phyloP scores from a whole-genome alignment of 164 flowering plant genomes.

The Nymphaea thermarum region DNA sequence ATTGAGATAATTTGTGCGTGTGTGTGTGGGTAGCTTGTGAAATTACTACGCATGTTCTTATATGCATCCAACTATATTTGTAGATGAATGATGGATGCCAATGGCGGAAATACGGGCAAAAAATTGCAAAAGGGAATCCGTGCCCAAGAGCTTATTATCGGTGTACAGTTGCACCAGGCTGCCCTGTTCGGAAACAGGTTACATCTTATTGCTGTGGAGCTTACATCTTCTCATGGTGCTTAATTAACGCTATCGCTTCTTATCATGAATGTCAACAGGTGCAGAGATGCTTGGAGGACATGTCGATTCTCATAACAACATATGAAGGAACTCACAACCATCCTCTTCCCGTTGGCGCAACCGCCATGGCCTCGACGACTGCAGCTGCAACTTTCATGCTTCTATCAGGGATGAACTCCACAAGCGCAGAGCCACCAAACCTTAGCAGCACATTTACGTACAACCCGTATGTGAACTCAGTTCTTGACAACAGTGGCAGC shows the following conservation, averaged over 20 bases:
- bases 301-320: conserved; percentile 65
- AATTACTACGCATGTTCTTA: too few species aligned
- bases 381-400: conserved; percentile 31
- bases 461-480: conserved; percentile 2
- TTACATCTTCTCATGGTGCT: too few species aligned
- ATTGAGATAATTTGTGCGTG: too few species aligned
- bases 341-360: conserved; percentile 62
- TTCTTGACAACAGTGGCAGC: background rate
- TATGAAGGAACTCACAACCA: conserved; percentile 77
- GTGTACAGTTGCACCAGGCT: conserved; percentile 62
- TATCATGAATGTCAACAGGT: conserved; percentile 21
- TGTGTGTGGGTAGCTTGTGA: too few species aligned
- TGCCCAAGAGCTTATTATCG: conserved; percentile 78
- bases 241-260: background rate
- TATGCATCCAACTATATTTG: background rate
- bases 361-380: conserved; percentile 60
- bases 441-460: background rate
- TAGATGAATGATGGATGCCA: conserved; percentile 79
- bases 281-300: conserved; percentile 66
- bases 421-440: conserved; percentile 8
- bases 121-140: conserved; percentile 68
- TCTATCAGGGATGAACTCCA: conserved; percentile 2
- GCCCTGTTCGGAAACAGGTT: conserved; percentile 79
- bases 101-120: conserved; percentile 82
- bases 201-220: background rate